Conservation (phyloP, 495 filamentous ascomycete genomes). For the Sphaerosporella brunnea region DNA sequence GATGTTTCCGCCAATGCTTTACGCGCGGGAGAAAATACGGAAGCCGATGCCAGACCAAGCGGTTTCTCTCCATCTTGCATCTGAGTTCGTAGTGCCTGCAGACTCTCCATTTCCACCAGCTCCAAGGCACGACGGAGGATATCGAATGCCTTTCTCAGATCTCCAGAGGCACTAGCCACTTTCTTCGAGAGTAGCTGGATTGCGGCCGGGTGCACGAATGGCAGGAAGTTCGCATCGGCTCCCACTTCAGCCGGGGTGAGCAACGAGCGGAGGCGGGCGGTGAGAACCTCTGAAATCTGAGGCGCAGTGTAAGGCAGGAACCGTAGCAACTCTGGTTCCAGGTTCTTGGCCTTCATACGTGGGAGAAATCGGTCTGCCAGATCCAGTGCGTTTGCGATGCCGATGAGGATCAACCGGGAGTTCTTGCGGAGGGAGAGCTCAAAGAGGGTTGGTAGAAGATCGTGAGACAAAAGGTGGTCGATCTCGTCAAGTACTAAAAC, state of each 20-base stretch:
- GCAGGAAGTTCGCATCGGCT: slow-evolving; percentile 41
- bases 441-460: slow-evolving; percentile 78
- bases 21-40: too few species aligned
- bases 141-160: slow-evolving; percentile 89
- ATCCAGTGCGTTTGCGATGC: slow-evolving; percentile 93
- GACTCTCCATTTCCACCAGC: slow-evolving; percentile 68
- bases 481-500: slow-evolving; percentile 85
- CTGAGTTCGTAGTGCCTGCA: slow-evolving; percentile 41
- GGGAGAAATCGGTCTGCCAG: slow-evolving; percentile 90
- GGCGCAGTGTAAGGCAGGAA: slow-evolving; percentile 80
- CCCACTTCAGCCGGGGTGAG: slow-evolving; percentile 28
- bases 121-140: slow-evolving; percentile 81
- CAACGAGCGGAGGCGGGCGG: slow-evolving; percentile 58
- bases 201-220: slow-evolving; percentile 82
- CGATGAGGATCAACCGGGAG: slow-evolving; percentile 66
- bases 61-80: slow-evolving; percentile 5
- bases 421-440: slow-evolving; percentile 71
- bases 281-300: slow-evolving; percentile 80
- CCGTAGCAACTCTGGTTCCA: slow-evolving; percentile 76
- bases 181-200: slow-evolving; percentile 89
- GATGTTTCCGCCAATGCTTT: not conserved
- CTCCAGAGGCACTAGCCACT: slow-evolving; percentile 79
- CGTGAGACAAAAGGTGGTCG: slow-evolving; percentile 74
- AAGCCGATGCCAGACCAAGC: not conserved
- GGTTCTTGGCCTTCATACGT: slow-evolving; percentile 73